A percentile compares a stretch with the other conserved stretches of the same genome.
Conservation (phyloP, 805 yeast species). For the Metschnikowia borealis region DNA sequence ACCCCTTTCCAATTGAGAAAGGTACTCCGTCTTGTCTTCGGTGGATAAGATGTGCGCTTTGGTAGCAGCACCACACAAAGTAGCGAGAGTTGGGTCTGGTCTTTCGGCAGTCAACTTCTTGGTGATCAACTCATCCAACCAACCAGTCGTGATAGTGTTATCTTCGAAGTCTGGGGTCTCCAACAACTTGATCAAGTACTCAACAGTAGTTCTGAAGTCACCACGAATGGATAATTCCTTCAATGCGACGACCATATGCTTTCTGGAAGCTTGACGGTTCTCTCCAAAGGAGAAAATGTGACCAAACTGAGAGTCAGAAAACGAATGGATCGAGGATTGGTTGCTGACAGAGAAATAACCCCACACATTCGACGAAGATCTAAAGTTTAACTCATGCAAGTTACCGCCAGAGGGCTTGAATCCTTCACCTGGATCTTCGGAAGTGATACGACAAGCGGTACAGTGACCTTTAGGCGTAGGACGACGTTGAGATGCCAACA, state of each 20-base stretch:
- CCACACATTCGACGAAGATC: conserved; percentile 98
- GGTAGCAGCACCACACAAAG: conserved; percentile 97
- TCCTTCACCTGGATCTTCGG: conserved; percentile 99
- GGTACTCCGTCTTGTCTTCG: conserved; percentile 64
- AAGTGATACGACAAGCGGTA: conserved; percentile 98
- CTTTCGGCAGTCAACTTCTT: conserved; percentile 94
- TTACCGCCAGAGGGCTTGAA: conserved; percentile 98
- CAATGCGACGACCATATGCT: conserved; percentile 98
- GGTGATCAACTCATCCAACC: conserved; percentile 95
- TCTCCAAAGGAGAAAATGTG: conserved; percentile 99
- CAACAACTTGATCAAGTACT: conserved; percentile 87
- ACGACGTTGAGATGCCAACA: conserved; percentile 76
- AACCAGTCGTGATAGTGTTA: conserved; percentile 96
- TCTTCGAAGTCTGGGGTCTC: conserved; percentile 97
- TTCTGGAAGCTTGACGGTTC: conserved; percentile 95
- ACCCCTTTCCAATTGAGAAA: conserved; percentile 83
- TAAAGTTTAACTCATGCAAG: conserved; percentile 90
- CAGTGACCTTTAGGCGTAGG: conserved; percentile 98
- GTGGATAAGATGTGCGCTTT: conserved; percentile 82
- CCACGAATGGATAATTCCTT: conserved; percentile 96
- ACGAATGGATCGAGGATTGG: conserved; percentile 95
- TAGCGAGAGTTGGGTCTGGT: conserved; percentile 88
- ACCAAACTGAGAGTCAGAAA: conserved; percentile 98
- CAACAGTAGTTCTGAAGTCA: conserved; percentile 97
- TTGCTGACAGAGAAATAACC: conserved; percentile 97